Base-by-base conservation (phyloP, 73 alveolate species). In the Tetrahymena borealis region DNA sequence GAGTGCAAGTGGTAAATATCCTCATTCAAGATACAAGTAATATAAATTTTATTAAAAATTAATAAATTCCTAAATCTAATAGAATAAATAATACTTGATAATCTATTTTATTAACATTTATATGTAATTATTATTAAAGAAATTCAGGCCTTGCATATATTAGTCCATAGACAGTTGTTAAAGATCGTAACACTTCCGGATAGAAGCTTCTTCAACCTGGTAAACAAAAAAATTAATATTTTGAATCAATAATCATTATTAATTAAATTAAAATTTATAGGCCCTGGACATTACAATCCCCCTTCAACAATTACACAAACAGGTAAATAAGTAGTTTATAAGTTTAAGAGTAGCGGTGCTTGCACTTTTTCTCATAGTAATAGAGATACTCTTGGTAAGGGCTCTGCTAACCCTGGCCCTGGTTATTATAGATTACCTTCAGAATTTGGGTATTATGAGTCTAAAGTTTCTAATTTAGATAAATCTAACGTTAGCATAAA, bases 401-500 rank as follows among this genome's bases (percentile, higher is more conserved):
- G 35, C 4, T 15, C 85, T 24, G 85, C 60, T 39, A 93, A 97
- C 32, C 99, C 99, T 91, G 99, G 98, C 7, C 99, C 99, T 15
- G 99, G 99, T 35, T 43, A 94, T 12, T 97, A 97, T 90, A 94
- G 99, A 38, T 78, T 94, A 32, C 96, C 97, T 0, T 92, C 97
- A 42, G 99, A 97, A 32, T 97, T 97, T 39, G 99, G 99, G 10
- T 94, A 93, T 77, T 96, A 97, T 78, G 98, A 95, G 38, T 96
- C 98, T 15, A 96, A 60, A 16, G 28, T 24, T 60, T 13, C 33
- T n/a, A 18, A 60, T 15, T n/a, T 24, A 60, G 85, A 60, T 60
- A 60, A 60, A 60, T 60, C 85, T 28, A 24, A 18, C 85, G 31
- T 35, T n/a, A n/a, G n/a, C n/a, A n/a, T n/a, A n/a, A n/a, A n/a